Conservation (phyloP, 441 rosid genomes). For the Gossypium gossypioides region DNA sequence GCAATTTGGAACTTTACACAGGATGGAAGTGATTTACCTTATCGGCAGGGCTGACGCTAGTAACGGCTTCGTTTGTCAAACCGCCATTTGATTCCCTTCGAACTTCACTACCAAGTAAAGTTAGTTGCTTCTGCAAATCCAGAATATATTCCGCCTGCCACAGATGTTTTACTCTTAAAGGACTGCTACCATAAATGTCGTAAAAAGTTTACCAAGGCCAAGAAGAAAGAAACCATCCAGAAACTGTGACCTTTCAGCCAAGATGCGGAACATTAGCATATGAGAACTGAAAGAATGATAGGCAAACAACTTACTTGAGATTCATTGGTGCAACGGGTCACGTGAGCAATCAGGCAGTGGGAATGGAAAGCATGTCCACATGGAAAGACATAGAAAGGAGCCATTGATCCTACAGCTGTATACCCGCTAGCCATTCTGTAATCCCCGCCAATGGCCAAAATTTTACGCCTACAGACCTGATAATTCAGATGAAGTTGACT, state of each 20-base stretch:
- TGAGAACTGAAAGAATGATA: background rate
- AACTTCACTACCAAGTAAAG: conserved; percentile 64
- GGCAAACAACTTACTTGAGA: conserved; percentile 42
- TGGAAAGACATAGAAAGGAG: conserved; percentile 92
- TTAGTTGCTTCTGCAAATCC: conserved; percentile 85
- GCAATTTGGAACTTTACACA: background rate
- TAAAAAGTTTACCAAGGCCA: background rate
- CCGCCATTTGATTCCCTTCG: conserved; percentile 54
- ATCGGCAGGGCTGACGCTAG: conserved; percentile 56
- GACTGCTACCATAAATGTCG: background rate
- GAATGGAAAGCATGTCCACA: conserved; percentile 92
- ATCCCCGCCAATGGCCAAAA: conserved; percentile 55
- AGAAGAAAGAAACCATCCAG: background rate
- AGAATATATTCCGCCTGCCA: conserved; percentile 74
- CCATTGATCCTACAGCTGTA: conserved; percentile 71
- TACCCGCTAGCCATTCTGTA: conserved; percentile 63
- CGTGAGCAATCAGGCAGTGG: conserved; percentile 80
- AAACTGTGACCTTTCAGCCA: conserved; percentile 1
- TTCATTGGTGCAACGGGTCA: conserved; percentile 70
- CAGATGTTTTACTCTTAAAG: conserved; percentile 15
- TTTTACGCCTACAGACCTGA: conserved; percentile 79
- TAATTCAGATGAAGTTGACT: conserved; percentile 13
- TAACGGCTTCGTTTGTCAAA: conserved; percentile 44
- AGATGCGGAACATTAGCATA: background rate
- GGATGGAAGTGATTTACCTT: conserved; percentile 38